Conservation (phyloP, 805 yeast genomes). For the Nakazawaea peltata region DNA sequence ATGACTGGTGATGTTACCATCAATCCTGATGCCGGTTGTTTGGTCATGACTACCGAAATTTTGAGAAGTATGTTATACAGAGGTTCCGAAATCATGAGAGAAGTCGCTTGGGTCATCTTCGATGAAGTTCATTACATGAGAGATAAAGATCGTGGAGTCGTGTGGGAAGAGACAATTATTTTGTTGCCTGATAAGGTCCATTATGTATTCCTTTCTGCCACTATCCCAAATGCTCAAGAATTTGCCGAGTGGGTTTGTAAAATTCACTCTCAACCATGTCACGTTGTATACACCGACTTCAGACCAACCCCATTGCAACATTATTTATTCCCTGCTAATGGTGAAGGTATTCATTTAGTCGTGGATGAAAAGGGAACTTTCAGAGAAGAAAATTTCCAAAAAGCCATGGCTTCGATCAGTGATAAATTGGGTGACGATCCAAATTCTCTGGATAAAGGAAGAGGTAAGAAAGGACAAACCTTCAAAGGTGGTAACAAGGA, state of each 20-base stretch:
- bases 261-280: constrained; percentile 94
- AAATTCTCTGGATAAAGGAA: constrained; percentile 43
- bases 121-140: constrained; percentile 99
- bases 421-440: constrained; percentile 84
- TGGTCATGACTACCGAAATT: constrained; percentile 99
- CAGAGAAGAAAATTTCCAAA: constrained; percentile 96
- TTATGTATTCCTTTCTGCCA: constrained; percentile 89
- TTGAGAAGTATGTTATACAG: constrained; percentile 92
- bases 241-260: constrained; percentile 98
- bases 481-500: constrained; percentile 82
- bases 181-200: constrained; percentile 93
- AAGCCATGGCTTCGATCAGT: constrained; percentile 92
- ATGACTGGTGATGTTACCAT: constrained; percentile 99
- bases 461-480: constrained; percentile 72
- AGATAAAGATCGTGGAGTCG: constrained; percentile 97
- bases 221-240: constrained; percentile 97
- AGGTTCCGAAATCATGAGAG: constrained; percentile 97
- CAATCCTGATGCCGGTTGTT: constrained; percentile 96
- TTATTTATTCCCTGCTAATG: constrained; percentile 96
- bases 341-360: constrained; percentile 94
- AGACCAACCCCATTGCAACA: constrained; percentile 99
- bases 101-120: constrained; percentile 97
- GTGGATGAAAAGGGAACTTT: constrained; percentile 96
- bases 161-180: constrained; percentile 98
- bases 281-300: constrained; percentile 96